These are phyloP conservation scores for Pleurotus tuber-regium DNA, from an alignment of 768 basidiomycete species.

Conservation along the genomic window DNA sequence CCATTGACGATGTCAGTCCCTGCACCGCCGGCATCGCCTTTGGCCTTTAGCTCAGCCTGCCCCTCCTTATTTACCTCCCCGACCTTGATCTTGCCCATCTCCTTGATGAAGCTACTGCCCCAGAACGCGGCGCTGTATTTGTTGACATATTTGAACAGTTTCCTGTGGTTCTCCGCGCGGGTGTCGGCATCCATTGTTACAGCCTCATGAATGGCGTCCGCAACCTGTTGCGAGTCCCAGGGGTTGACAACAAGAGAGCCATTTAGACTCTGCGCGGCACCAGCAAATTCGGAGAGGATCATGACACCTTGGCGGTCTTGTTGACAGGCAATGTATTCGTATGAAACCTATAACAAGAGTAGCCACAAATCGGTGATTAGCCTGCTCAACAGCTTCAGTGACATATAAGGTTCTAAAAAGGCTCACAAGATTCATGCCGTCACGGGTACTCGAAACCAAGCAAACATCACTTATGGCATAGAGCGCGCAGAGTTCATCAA, in stretches of 20 bases:
- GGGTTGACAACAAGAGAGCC: conserved; percentile 98
- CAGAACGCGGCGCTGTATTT: conserved; percentile 93
- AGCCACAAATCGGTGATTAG: background rate
- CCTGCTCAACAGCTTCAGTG: background rate
- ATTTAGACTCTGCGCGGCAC: conserved; percentile 93
- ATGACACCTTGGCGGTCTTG: conserved; percentile 91
- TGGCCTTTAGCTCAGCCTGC: conserved; percentile 30
- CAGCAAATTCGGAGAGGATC: conserved; percentile 98
- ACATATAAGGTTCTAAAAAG: conserved; percentile 2
- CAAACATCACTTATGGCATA: conserved; percentile 97
- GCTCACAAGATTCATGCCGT: conserved; percentile 97
- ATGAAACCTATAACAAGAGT: conserved; percentile 75
- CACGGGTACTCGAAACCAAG: conserved; percentile 90
- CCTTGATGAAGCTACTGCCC: conserved; percentile 87
- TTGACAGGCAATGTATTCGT: conserved; percentile 97
- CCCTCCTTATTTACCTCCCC: conserved; percentile 35
- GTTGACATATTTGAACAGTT: conserved; percentile 95
- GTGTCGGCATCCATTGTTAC: conserved; percentile 83
- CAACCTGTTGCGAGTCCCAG: conserved; percentile 98
- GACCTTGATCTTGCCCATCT: conserved; percentile 65
- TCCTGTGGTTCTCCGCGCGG: conserved; percentile 90
- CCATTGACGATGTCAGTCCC: conserved; percentile 40
- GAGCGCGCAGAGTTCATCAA: conserved; percentile 96
- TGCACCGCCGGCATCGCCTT: conserved; percentile 31
- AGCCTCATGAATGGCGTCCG: conserved; percentile 95